Base-by-base conservation (phyloP, 2,329 filamentous ascomycete genomes). In the Cryphonectria carpinicola region DNA sequence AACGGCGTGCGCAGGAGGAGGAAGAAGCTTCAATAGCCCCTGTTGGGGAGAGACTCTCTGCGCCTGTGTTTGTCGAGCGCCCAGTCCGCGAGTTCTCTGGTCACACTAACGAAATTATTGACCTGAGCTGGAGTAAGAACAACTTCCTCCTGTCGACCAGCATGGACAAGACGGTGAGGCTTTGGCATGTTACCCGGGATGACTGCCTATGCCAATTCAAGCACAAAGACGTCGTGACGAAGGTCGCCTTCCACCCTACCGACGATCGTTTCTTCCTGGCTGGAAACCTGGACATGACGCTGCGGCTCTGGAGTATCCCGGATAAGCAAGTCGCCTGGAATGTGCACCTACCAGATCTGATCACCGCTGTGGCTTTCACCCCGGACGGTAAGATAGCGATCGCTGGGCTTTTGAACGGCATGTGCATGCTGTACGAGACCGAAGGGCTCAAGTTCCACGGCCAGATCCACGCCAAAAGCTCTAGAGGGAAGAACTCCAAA, bases 71-170 rank as follows among this genome's bases (percentile, higher is more conserved):
- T 78, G 89, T 90, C 73, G 88, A 89, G 65, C 92, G 93, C 76
- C 93, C 95, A 0, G 80, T 93, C 13, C 88, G 91, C 69, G 92
- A 97, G 77, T 98, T 96, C 74, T 83, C 87, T 68, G 95, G 94
- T 5, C 96, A 99, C 78, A 91, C 89, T 0, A 91, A 92, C 22
- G 95, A 97, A 75, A 90, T 99, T 7, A 83, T 99, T 74, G 95
- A 97, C 78, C 80, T 99, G 71, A 97, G 93, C 79, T 99, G 96
- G 96, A 98, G 95, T 83, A 99, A 98, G 85, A 99, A 99, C 81
- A 97, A 97, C 79, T 99, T 99, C 76, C 81, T 99, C 39, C 85
- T 99, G 22, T 98, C 95, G 4, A 97, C 95, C 0, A 97, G 95
- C 0, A 98, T 98, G 94, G 96, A 99, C 79, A 98, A 98, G 83